phyloP scores from a whole-genome alignment of 75 land plant genomes.

The Selaginella moellendorffii region DNA sequence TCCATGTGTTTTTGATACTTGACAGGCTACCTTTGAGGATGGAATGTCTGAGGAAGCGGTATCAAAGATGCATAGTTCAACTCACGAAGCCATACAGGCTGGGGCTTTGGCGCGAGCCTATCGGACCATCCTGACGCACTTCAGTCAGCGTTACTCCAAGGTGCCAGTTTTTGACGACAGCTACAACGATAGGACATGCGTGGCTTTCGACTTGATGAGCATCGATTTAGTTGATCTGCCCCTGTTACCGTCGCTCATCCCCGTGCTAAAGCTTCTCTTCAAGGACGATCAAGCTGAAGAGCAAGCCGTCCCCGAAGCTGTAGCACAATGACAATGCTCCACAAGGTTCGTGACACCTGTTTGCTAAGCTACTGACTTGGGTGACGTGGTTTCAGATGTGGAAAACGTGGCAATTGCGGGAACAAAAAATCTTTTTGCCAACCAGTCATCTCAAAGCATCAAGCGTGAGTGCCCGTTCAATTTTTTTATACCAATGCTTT shows the following conservation, averaged over 20 bases:
- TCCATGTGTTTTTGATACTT: neutral
- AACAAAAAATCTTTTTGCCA: too few relatives aligned
- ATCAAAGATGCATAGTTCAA: conserved; percentile 83
- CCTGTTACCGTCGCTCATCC: conserved; percentile 59
- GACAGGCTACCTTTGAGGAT: conserved; percentile 99
- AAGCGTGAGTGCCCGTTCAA: too few relatives aligned
- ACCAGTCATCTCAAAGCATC: too few relatives aligned
- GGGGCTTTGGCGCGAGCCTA: conserved; percentile 58
- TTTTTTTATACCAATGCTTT: too few relatives aligned
- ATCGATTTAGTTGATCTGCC: conserved; percentile 75
- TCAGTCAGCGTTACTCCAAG: conserved; percentile 97
- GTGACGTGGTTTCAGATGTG: too few relatives aligned
- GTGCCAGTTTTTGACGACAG: conserved; percentile 81
- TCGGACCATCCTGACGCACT: conserved; percentile 82
- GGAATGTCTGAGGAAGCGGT: conserved; percentile 77
- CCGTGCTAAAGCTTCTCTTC: conserved; percentile 66
- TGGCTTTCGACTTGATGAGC: conserved; percentile 97
- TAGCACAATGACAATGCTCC: too few relatives aligned
- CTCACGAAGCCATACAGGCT: conserved; percentile 77
- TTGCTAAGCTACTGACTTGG: too few relatives aligned
- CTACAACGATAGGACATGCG: conserved; percentile 70
- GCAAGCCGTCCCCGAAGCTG: conserved; percentile 19
- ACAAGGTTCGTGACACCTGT: too few relatives aligned
- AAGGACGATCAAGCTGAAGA: conserved; percentile 57
- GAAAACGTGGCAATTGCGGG: too few relatives aligned